Conservation (phyloP, 495 filamentous ascomycete genomes). For the Lindgomyces ingoldianus region DNA sequence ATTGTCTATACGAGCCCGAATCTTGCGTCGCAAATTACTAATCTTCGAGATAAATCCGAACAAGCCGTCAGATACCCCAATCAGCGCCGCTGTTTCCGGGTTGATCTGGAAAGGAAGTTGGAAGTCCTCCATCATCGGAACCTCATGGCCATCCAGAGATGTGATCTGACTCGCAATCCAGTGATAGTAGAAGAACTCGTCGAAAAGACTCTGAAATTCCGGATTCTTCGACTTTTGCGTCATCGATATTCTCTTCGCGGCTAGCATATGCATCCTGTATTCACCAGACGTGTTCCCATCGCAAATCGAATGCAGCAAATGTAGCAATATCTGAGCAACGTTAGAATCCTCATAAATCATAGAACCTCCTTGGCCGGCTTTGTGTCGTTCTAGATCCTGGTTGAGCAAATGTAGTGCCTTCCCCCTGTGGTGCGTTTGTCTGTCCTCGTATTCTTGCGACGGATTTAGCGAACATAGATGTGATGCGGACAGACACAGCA, state of each 20-base stretch:
- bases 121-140: slow-evolving; percentile 61
- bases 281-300: slow-evolving; percentile 75
- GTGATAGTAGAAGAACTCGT: slow-evolving; percentile 93
- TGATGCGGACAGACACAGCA: slow-evolving; percentile 81
- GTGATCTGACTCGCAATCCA: slow-evolving; percentile 81
- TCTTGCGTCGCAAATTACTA: slow-evolving; percentile 73
- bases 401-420: slow-evolving; percentile 53
- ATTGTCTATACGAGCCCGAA: slow-evolving; percentile 65
- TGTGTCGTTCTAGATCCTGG: slow-evolving; percentile 21
- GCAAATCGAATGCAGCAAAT: slow-evolving; percentile 77
- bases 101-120: slow-evolving; percentile 72
- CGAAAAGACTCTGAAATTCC: slow-evolving; percentile 65
- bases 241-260: slow-evolving; percentile 69
- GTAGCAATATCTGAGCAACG: slow-evolving; percentile 76
- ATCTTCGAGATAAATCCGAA: slow-evolving; percentile 81
- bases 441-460: slow-evolving; percentile 41
- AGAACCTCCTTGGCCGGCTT: slow-evolving; percentile 46
- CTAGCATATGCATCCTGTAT: slow-evolving; percentile 79
- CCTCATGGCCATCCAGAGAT: slow-evolving; percentile 58
- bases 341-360: slow-evolving; percentile 54
- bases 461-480: slow-evolving; percentile 63
- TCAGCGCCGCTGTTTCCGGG: slow-evolving; percentile 68
- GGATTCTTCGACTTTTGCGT: slow-evolving; percentile 48
- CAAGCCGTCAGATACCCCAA: slow-evolving; percentile 86
- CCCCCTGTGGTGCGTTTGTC: slow-evolving; percentile 60